These are phyloP conservation scores for Rhodotorula babjevae DNA, from an alignment of 768 basidiomycete genomes.

Conservation along the genomic window DNA sequence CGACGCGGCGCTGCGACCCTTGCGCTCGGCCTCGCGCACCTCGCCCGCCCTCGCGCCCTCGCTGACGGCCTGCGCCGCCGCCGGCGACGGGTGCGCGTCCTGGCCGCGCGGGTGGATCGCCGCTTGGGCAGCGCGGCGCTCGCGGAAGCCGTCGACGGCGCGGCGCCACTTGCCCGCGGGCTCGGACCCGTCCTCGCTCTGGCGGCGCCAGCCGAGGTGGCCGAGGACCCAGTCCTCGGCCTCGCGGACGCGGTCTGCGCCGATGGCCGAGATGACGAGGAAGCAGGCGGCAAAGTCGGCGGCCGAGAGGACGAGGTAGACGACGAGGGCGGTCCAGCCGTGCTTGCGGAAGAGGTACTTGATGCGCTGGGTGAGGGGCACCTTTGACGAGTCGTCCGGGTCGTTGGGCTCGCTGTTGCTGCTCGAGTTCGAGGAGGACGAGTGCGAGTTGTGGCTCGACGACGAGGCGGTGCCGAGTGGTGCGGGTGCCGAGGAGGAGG, in stretches of 20 bases:
- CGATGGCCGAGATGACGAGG: constrained; percentile 74
- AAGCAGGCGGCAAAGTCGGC: constrained; percentile 84
- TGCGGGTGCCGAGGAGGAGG: too few relatives aligned
- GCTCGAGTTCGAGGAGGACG: too few relatives aligned
- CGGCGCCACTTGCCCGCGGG: constrained; percentile 16
- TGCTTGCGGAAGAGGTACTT: constrained; percentile 60
- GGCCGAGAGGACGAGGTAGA: constrained; percentile 68
- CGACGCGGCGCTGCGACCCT: constrained; percentile 55
- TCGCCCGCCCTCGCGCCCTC: background rate
- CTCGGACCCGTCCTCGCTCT: constrained; percentile 17
- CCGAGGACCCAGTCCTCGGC: constrained; percentile 52
- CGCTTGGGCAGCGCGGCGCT: constrained; percentile 20
- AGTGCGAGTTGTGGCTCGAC: too few relatives aligned
- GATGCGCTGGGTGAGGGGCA: constrained; percentile 26
- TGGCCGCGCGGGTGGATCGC: background rate
- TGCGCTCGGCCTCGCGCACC: constrained; percentile 4
- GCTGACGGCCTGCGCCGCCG: background rate
- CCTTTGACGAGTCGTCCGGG: background rate
- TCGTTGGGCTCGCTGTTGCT: too few relatives aligned
- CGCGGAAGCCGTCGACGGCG: constrained; percentile 19
- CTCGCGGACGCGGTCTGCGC: constrained; percentile 79
- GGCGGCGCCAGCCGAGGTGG: constrained; percentile 48
- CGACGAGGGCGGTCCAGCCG: constrained; percentile 91
- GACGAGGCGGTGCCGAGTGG: too few relatives aligned
- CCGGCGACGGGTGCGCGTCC: background rate